A percentile compares a stretch with the other conserved stretches of the same genome.
These are phyloP conservation scores for Yamadazyma phyllophila DNA, from an alignment of 805 yeast genomes.

Conservation along the genomic window DNA sequence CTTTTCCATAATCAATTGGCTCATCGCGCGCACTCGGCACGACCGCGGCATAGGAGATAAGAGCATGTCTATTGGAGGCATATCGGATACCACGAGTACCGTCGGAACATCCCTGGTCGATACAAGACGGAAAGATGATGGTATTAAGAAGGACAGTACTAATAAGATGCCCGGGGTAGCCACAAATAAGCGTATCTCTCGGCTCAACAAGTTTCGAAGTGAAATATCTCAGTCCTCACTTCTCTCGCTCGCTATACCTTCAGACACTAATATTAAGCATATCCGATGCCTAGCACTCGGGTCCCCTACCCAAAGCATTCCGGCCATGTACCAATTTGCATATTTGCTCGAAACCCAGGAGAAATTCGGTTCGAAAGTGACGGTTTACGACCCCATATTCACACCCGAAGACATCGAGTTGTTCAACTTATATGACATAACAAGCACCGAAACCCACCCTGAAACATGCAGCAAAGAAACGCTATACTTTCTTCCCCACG, in stretches of 20 bases:
- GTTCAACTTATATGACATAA: conserved; percentile 15
- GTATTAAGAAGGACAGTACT: too few species aligned
- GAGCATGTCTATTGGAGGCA: too few species aligned
- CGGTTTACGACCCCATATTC: conserved; percentile 68
- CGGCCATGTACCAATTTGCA: conserved; percentile 68
- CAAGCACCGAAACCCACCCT: conserved; percentile 15
- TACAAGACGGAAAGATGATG: too few species aligned
- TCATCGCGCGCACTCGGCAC: conserved; percentile 1
- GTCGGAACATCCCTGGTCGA: too few species aligned
- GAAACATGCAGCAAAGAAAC: conserved; percentile 15
- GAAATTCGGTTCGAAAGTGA: conserved; percentile 24
- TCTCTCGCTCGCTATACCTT: background rate
- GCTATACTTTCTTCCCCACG: conserved; percentile 72
- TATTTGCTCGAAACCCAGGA: conserved; percentile 42
- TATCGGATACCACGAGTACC: too few species aligned
- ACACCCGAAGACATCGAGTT: conserved; percentile 40
- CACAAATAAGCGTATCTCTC: too few species aligned
- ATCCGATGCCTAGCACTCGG: conserved; percentile 76
- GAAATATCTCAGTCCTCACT: background rate
- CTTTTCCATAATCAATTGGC: background rate
- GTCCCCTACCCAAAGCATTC: conserved; percentile 53
- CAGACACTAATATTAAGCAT: conserved; percentile 7
- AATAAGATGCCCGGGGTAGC: too few species aligned
- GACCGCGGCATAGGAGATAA: background rate
- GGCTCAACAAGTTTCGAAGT: background rate